Evolutionary conservation across 2,329 filamentous ascomycete species (phyloP), one percentile per base, ranked within the genome.

Genomic region (Coniochaeta ligniaria): DNA sequence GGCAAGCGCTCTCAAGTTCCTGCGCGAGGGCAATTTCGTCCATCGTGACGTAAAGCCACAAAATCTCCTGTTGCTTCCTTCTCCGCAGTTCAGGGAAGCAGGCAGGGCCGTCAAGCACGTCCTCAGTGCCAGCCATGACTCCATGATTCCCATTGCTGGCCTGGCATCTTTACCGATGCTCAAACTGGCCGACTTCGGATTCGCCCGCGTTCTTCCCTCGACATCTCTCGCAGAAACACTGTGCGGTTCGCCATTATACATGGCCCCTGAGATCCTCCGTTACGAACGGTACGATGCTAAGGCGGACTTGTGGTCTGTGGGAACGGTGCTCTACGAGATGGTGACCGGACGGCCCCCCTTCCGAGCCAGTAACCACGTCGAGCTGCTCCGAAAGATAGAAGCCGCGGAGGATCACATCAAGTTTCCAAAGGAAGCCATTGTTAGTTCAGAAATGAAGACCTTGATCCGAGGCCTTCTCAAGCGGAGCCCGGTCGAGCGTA

Each of bases 141-240:
- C 92, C 0, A 80, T 95, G 60, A 89, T 91, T 52, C 92, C 94
- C 4, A 84, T 88, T 28, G 88, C 88, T 28, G 95, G 95, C 8
- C 78, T 99, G 33, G 82, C 85, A 59, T 95, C 92, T 20, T 76
- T 99, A 47, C 95, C 95, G 5, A 96, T 98, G 89, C 84, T 99
- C 62, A 99, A 99, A 77, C 88, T 99, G 67, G 95, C 95, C 61
- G 95, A 99, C 76, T 99, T 99, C 71, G 95, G 95, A n/a, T 99
- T 99, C 72, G 95, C 95, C 60, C 87, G 95, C 60, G 92, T 96
- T 60, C 78, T 99, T 57, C 94, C 95, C 1, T 87, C 91, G 8
- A 96, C 94, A 0, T 94, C 93, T 6, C 82, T 99, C 64, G 95
- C 95, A 12, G 95, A 99, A 73, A 99, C 95, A 0, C 84, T 99